A percentile compares a stretch with the other conserved stretches of the same genome.
Evolutionary conservation across 306 rosid species (phyloP).

Genomic region (Trichosanthes truncata): DNA sequence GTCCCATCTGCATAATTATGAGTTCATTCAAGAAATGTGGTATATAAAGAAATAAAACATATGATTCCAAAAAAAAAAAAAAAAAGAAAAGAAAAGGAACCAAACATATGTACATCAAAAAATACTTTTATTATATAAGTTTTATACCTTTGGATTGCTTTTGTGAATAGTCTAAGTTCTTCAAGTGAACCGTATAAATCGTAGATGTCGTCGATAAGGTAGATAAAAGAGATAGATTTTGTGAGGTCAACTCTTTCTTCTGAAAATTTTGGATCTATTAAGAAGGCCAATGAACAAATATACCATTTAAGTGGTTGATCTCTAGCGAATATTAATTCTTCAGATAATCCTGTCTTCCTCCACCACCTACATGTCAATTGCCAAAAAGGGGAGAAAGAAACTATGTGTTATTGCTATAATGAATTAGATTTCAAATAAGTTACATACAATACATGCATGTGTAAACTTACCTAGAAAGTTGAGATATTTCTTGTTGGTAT

Average conservation of each 20-base stretch:
- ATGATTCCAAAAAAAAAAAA: no score
- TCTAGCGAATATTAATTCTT: slow-evolving; percentile 30
- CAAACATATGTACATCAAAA: no score
- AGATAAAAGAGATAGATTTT: slow-evolving; percentile 41
- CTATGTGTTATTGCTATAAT: no score
- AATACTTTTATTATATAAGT: not conserved
- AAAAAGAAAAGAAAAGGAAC: not conserved
- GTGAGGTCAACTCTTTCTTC: slow-evolving; percentile 44
- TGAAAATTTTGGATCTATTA: slow-evolving; percentile 33
- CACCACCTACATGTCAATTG: slow-evolving; percentile 39
- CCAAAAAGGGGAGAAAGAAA: no score
- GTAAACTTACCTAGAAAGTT: not conserved
- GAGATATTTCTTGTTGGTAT: not conserved
- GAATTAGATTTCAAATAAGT: no score
- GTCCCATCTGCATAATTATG: slow-evolving; percentile 21
- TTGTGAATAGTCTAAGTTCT: slow-evolving; percentile 40
- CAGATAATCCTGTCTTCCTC: slow-evolving; percentile 30
- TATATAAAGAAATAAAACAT: no score
- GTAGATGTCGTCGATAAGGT: slow-evolving; percentile 48
- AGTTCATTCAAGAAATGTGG: no score
- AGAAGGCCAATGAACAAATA: slow-evolving; percentile 34
- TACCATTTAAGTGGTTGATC: slow-evolving; percentile 57
- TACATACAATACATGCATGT: no score
- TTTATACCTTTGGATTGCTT: slow-evolving; percentile 39
- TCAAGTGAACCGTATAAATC: slow-evolving; percentile 31